Base-by-base conservation (phyloP, 768 basidiomycete genomes). In the Pleurotus djamor region DNA sequence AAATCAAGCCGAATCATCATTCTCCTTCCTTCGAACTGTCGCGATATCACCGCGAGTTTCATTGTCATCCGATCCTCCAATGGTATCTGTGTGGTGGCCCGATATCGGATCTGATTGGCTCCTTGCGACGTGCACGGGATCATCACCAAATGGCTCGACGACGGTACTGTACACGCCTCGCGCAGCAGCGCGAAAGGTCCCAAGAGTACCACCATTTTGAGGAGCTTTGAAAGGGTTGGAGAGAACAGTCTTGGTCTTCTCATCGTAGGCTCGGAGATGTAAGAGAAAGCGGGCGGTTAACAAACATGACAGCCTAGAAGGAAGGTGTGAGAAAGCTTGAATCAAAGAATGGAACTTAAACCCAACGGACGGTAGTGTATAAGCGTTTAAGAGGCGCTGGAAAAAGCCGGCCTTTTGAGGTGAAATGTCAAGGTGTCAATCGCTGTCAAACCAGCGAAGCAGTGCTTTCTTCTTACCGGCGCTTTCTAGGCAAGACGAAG, bases 271-370 rank as follows among this genome's bases (percentile, higher is more conserved):
- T n/a, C 67, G 58, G 5, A 66, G 59, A 56, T 66, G 60, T 16
- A 68, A 64, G n/a, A 68, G 59, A 36, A 68, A 68, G 12, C 66
- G 67, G 6, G 66, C 66, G 2, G 65, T 66, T 14, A 67, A 58
- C 5, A 67, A 50, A 1, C 66, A 66, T 5, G 66, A 67, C 10
- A 67, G 28, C 16, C 66, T 66, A n/a, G 1, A 32, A 32, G 28
- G 14, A 13, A 32, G 17, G 32, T 33, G 6, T 8, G 14, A 48
- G 3, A 41, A 10, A 44, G 16, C 17, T 21, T 44, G 47, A 7
- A n/a, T 6, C 16, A 37, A 32, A 9, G 13, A 4, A 21, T 28
- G 4, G 4, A 21, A 16, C 9, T 28, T 34, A 16, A 9, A 21
- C 10, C 21, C 9, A 12, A 56, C 35, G 8, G 21, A 65, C 49